phyloP scores from a whole-genome alignment of 495 filamentous ascomycete species.

The Hypoxylon rickii region DNA sequence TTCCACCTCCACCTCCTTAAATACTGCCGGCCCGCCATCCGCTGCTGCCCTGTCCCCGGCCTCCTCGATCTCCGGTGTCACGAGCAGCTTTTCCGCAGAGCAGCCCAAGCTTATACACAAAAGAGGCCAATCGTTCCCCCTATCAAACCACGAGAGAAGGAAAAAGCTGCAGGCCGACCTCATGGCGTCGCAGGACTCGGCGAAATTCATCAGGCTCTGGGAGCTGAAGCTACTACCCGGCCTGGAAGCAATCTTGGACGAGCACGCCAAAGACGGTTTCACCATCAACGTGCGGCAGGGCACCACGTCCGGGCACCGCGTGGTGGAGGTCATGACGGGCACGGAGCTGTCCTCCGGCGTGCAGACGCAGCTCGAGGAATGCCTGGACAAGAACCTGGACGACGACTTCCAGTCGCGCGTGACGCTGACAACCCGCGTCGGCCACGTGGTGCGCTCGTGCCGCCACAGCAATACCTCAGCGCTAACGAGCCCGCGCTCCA shows the following conservation, averaged over 20 bases:
- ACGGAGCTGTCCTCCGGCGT: neutral
- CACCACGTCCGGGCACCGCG: neutral
- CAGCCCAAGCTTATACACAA: neutral
- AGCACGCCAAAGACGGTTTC: neutral
- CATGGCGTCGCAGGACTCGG: slow-evolving; percentile 2
- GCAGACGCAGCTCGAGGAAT: neutral
- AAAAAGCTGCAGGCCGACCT: neutral
- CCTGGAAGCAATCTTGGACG: slow-evolving; percentile 2
- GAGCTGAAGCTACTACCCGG: neutral
- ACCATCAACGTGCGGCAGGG: slow-evolving; percentile 7
- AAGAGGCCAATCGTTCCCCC: neutral
- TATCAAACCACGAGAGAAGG: neutral
- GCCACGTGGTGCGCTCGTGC: neutral
- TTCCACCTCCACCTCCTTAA: neutral
- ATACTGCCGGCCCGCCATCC: neutral
- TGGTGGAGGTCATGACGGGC: slow-evolving; percentile 7
- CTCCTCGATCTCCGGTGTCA: neutral
- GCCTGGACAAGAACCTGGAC: neutral
- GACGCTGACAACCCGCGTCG: neutral
- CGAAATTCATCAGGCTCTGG: slow-evolving; percentile 6
- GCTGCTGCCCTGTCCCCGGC: neutral
- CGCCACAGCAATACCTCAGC: too few relatives aligned
- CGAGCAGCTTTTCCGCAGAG: neutral
- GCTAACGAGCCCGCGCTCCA: neutral
- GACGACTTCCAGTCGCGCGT: neutral